These are phyloP conservation scores for Dryadomyces quercus-mongolicae DNA, from an alignment of 2,329 filamentous ascomycete species.

Conservation along the genomic window DNA sequence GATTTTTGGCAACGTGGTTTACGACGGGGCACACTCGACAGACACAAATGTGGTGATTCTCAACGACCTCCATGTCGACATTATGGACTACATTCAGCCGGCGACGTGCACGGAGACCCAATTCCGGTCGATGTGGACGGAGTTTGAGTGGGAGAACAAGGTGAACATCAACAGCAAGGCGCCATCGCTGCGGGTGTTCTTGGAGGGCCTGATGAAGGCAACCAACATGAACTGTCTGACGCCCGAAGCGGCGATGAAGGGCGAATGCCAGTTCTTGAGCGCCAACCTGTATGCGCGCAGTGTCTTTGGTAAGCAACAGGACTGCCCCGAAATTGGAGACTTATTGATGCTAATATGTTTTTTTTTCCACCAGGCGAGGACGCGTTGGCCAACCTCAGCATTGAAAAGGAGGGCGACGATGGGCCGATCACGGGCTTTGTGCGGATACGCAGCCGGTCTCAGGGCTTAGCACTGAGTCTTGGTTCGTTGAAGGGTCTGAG, in stretches of 20 bases:
- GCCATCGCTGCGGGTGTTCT: conserved; percentile 80
- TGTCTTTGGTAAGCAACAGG: conserved; percentile 74
- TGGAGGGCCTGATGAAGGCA: conserved; percentile 88
- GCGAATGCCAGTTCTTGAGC: conserved; percentile 94
- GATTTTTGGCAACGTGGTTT: conserved; percentile 97
- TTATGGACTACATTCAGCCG: conserved; percentile 99
- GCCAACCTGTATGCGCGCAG: conserved; percentile 94
- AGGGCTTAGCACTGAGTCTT: conserved; percentile 85
- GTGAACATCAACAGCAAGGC: conserved; percentile 99
- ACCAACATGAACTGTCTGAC: conserved; percentile 99
- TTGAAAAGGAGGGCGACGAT: conserved; percentile 93
- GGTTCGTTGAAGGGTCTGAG: conserved; percentile 91
- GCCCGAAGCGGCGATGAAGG: conserved; percentile 89
- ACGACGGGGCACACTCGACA: conserved; percentile 83
- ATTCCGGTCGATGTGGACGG: conserved; percentile 99
- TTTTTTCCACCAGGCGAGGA: conserved; percentile 63
- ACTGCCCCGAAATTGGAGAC: no score
- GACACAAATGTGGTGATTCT: conserved; percentile 96
- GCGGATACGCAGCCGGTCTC: conserved; percentile 90
- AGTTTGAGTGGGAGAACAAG: conserved; percentile 99
- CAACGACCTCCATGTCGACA: conserved; percentile 95
- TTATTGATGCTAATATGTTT: neutral
- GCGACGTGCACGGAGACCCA: conserved; percentile 94
- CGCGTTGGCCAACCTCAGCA: conserved; percentile 90
- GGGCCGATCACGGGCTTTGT: conserved; percentile 96